Evolutionary conservation across 2,329 filamentous ascomycete species (phyloP), one percentile per base, ranked within the genome.

Genomic region (Trichoderma gracile): DNA sequence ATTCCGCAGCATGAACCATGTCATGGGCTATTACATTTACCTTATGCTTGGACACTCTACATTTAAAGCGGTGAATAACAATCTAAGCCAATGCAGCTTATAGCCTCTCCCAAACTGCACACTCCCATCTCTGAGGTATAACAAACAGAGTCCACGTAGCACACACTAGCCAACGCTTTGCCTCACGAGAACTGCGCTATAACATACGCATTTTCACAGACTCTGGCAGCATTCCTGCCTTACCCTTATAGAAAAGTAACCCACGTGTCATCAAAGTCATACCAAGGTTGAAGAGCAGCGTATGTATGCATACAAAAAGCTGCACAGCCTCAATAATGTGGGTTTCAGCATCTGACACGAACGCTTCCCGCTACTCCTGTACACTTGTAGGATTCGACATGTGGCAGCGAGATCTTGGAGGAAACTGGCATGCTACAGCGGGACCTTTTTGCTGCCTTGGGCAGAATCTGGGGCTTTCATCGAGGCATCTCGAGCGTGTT

Each of bases 321-420:
- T 21, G 56, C 45, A 59, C 33, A 42, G 56, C 56, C 56, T 59
- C 46, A 59, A 42, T 56, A 12, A 38, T 1, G 42, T 55, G 52
- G 40, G 52, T 38, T 17, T 27, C 21, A 45, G 7, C 21, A 59
- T 30, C 12, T 42, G 23, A 25, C 46, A 25, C 33, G 33, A 21
- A 9, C 33, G 33, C 33, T 38, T 38, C 4, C 27, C 49, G 23
- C 47, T n/a, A 17, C 12, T 30, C 10, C 47, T n/a, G 25, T 30
- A 30, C 15, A 12, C 3, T n/a, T 25, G 47, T 14, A 1, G 3
- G 5, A 38, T 38, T 4, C 12, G 15, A 27, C 47, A 50, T 50
- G 49, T 52, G 49, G 49, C 49, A 52, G 27, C 27, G 5, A n/a
- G 17, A 50, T 50, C 47, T 27, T 50, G 47, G 49, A 33, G 25